phyloP scores from a whole-genome alignment of 2,329 filamentous ascomycete genomes.

The Aureobasidium sp. region DNA sequence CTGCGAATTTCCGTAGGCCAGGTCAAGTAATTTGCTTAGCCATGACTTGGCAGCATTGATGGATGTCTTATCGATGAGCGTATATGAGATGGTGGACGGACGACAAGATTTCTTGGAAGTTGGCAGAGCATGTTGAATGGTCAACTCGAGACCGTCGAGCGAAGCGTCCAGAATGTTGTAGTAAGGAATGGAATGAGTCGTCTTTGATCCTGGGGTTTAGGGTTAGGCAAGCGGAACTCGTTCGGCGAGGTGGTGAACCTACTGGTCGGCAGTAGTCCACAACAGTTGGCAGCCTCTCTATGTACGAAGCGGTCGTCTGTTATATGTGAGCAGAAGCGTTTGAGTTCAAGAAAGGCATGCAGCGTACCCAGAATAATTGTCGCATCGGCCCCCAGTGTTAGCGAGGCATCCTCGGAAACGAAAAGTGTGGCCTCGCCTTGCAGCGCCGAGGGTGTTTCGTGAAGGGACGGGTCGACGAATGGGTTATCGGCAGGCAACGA shows the following conservation, averaged over 20 bases:
- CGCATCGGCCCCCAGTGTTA: constrained; percentile 55
- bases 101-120: constrained; percentile 48
- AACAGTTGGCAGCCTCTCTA: constrained; percentile 46
- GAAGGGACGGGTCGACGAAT: constrained; percentile 16
- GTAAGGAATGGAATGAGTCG: constrained; percentile 59
- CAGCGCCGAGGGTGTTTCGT: background rate
- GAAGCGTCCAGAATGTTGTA: constrained; percentile 83
- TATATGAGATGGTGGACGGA: constrained; percentile 55
- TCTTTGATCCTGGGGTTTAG: constrained; percentile 30
- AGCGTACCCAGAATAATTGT: constrained; percentile 51
- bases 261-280: constrained; percentile 49
- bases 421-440: constrained; percentile 33
- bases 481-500: constrained; percentile 14
- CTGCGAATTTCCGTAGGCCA: constrained; percentile 63
- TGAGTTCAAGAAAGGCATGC: background rate
- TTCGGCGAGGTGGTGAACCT: constrained; percentile 19
- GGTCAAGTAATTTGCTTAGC: constrained; percentile 57
- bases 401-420: constrained; percentile 51
- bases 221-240: constrained; percentile 5
- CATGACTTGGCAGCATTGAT: constrained; percentile 51
- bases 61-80: constrained; percentile 46
- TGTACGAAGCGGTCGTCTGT: constrained; percentile 49
- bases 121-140: constrained; percentile 64
- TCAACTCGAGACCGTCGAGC: constrained; percentile 52
- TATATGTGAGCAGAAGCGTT: background rate